Base-by-base conservation (phyloP, 2,329 filamentous ascomycete genomes). In the Macrophomina tecta region DNA sequence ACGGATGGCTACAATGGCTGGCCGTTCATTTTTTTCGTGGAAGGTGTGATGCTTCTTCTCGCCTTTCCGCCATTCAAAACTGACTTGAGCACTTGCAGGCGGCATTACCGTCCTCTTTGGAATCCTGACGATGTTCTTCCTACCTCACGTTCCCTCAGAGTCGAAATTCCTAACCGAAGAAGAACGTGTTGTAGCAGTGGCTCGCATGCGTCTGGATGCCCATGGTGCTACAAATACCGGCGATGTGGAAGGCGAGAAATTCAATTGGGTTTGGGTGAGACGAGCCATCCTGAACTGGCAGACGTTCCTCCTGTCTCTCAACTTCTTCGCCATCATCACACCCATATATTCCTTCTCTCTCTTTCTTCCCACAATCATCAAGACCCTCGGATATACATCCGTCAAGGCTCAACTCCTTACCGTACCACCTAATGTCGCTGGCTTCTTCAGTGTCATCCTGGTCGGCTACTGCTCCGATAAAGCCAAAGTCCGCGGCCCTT, bases 381-480 rank as follows among this genome's bases (percentile, higher is more conserved):
- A 72, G 12, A 74, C 74, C 6, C 74, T 81, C 53, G 77, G 78
- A 7, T 80, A 77, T 69, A 74, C 73, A 3, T 70, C 72, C 5
- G 73, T 75, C 6, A 75, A 74, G 6, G 76, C 77, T 4, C 78
- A 80, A 60, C 72, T 80, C 16, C 75, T 76, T 36, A 77, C 74
- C 11, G 78, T 80, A 7, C 77, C 78, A 0, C 72, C 78, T 1
- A 80, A 78, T 73, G 84, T 89, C 70, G 71, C 71, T 2, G 78
- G 76, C 9, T 79, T 79, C 65, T 70, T 78, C 49, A 73, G 72
- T 5, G 75, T 78, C 11, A 69, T 81, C 1, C 52, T 72, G 0
- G 75, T 77, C 2, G 82, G 84, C 1, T 81, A 81, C 66, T 69
- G 76, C 7, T 85, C 84, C 2, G 86, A 88, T 62, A 73, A 69